Evolutionary conservation across 2,329 filamentous ascomycete genomes (phyloP), one percentile per base, ranked within the genome.

Genomic region (Xenoacremonium recifei): DNA sequence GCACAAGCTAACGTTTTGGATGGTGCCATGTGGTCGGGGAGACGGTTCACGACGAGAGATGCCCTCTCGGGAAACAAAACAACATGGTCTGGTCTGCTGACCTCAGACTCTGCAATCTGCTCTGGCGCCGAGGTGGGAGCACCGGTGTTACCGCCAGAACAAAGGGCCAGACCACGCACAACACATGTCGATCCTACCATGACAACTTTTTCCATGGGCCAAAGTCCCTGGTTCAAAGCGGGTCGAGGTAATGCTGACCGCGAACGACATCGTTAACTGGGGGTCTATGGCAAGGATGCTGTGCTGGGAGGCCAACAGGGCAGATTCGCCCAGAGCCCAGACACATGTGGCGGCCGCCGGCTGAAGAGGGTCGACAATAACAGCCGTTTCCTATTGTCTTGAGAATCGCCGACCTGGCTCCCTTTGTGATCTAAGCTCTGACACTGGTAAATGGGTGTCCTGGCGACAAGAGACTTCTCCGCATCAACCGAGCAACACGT

Each of bases 41-140:
- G 18, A 33, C 19, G 32, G 12, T 15, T n/a, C 27, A 27, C 9
- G n/a, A 31, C 29, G 12, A n/a, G 29, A 9, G n/a, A 31, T 31
- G 21, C 19, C n/a, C 12, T 23, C 12, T 27, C 20, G 23, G 30
- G 40, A 46, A 42, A 32, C 42, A 37, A 44, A 48, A 41, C 48
- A 37, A 27, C 40, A 39, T 35, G 31, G 42, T 36, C 32, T 29
- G 35, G 30, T 41, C 35, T 40, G 48, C 54, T 50, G 48, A 57
- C 45, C 18, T 50, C 36, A 44, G 46, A 46, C 19, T 29, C 23
- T 35, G 33, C 20, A 38, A 21, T 27, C 15, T 21, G 16, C 34
- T 33, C 30, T 23, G n/a, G 35, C 35, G 27, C 19, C 34, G 31
- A 35, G 29, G 31, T 37, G 31, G 34, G 30, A 38, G 33, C 37